Evolutionary conservation across 1,284 basidiomycete genomes (phyloP).

Genomic region (Anthracocystis walkeri): DNA sequence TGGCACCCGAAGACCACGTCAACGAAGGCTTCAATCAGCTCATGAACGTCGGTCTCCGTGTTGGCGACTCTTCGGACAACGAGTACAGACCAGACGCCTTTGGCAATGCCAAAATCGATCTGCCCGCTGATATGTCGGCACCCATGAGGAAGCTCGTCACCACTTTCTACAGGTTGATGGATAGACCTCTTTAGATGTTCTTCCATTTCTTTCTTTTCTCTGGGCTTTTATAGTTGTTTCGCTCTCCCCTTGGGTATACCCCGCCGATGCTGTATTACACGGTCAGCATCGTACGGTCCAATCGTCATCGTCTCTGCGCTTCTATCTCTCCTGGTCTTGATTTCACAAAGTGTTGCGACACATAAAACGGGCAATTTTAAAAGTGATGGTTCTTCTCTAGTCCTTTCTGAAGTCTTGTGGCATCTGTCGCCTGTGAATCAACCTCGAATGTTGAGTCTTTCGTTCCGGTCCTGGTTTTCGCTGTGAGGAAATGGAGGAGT

Average conservation of each 20-base stretch:
- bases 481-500: too few relatives aligned
- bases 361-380: slow-evolving; percentile 17
- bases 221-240: background rate
- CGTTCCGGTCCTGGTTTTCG: too few relatives aligned
- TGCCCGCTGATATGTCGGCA: slow-evolving; percentile 40
- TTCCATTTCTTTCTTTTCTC: background rate
- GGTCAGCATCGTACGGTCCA: background rate
- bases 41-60: slow-evolving; percentile 44
- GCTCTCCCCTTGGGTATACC: slow-evolving; percentile 10
- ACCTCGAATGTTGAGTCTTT: too few relatives aligned
- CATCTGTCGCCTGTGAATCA: background rate
- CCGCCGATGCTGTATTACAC: background rate
- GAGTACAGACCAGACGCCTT: slow-evolving; percentile 38
- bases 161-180: slow-evolving; percentile 47
- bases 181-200: slow-evolving; percentile 28
- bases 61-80: slow-evolving; percentile 32
- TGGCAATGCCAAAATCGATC: slow-evolving; percentile 34
- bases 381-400: too few relatives aligned
- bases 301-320: background rate
- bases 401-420: too few relatives aligned
- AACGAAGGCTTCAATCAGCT: slow-evolving; percentile 45
- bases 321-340: background rate
- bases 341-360: background rate
- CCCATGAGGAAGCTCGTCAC: slow-evolving; percentile 45
- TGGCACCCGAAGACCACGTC: slow-evolving; percentile 23